Percentiles rank a stretch among this genome's conserved stretches.
Evolutionary conservation across 176 grass and related monocot species (phyloP).

Genomic region (Cymbopogon citratus): DNA sequence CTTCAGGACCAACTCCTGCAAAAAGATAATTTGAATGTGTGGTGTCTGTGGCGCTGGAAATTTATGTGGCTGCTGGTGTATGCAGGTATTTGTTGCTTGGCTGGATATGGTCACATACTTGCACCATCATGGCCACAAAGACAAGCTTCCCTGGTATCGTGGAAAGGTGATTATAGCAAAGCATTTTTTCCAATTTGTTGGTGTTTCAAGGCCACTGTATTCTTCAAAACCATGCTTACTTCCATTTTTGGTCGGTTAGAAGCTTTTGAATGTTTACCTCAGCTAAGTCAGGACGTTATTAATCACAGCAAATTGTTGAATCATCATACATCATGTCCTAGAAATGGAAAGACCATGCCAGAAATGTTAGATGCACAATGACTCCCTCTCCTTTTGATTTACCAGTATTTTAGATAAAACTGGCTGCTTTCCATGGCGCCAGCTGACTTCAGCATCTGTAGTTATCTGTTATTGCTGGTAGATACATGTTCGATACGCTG

Average conservation of each 20-base stretch:
- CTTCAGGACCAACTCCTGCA: neutral
- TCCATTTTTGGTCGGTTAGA: neutral
- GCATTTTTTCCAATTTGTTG: neutral
- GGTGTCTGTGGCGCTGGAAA: constrained; percentile 6
- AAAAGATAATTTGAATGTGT: constrained; percentile 11
- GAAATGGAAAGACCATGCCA: neutral
- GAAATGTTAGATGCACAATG: neutral
- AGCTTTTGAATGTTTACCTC: neutral
- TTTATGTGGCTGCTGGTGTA: constrained; percentile 12
- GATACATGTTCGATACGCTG: constrained; percentile 2
- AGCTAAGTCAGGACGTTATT: neutral
- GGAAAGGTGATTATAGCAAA: constrained; percentile 65
- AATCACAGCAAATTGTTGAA: neutral
- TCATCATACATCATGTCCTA: neutral
- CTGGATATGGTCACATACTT: constrained; percentile 94
- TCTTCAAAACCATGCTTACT: neutral
- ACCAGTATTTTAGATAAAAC: neutral
- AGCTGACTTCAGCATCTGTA: neutral
- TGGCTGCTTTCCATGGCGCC: neutral
- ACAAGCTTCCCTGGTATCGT: constrained; percentile 95
- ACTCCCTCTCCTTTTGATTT: neutral
- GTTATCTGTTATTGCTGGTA: neutral
- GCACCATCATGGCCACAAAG: constrained; percentile 89
- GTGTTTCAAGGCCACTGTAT: constrained; percentile 1
- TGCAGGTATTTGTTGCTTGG: constrained; percentile 91